phyloP scores from a whole-genome alignment of 202 grass and related monocot genomes.

The Panicum virgatum region DNA sequence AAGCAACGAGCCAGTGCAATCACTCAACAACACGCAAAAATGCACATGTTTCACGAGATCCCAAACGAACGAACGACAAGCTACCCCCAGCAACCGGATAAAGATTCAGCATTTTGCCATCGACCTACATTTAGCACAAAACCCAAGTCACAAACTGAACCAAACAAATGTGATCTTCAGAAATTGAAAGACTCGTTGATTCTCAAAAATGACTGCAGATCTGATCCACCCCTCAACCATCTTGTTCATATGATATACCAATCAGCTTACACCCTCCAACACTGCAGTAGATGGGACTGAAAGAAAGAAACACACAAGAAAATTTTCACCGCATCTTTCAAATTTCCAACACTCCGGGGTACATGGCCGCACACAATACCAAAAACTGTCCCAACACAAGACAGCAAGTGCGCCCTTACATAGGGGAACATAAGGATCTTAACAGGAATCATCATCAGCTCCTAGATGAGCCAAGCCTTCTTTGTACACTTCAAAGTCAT shows the following conservation, averaged over 20 bases:
- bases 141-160: no score
- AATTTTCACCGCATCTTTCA: no score
- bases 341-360: background rate
- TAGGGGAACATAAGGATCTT: background rate
- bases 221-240: background rate
- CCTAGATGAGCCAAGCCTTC: conserved; percentile 53
- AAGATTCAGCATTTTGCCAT: background rate
- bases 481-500: conserved; percentile 80
- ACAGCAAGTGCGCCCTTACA: conserved; percentile 12
- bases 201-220: background rate
- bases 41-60: background rate
- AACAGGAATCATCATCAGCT: conserved; percentile 34
- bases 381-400: conserved; percentile 26
- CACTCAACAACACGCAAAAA: background rate
- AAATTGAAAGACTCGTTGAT: background rate
- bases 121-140: background rate
- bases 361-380: conserved; percentile 13
- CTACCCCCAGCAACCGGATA: background rate
- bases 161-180: no score
- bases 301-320: no score
- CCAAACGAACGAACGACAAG: background rate
- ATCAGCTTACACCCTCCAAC: background rate
- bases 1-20: no score
- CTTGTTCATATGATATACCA: background rate
- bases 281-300: background rate